These are phyloP conservation scores for Paulownia fortunei DNA, from an alignment of 257 asterid genomes.

Conservation along the genomic window DNA sequence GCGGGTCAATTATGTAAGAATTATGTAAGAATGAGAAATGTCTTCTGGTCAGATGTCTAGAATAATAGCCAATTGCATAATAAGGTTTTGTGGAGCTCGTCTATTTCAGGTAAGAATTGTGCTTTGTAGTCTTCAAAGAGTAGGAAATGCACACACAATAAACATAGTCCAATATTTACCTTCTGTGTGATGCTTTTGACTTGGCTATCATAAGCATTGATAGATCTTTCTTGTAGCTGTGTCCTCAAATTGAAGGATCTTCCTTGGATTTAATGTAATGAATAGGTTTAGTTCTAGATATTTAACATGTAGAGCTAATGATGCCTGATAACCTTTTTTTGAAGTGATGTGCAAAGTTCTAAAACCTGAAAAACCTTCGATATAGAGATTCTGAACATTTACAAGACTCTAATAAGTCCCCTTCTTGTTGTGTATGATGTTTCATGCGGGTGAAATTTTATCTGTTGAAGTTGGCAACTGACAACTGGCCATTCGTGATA, in stretches of 20 bases:
- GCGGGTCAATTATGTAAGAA: too few relatives aligned
- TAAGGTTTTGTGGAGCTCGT: too few relatives aligned
- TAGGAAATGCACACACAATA: too few relatives aligned
- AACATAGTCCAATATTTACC: too few relatives aligned
- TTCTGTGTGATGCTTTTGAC: too few relatives aligned
- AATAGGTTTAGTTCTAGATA: not conserved
- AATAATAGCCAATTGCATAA: not conserved
- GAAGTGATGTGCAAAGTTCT: not conserved
- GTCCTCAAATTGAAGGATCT: not conserved
- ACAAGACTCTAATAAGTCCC: not conserved
- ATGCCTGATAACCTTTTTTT: not conserved
- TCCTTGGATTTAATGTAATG: not conserved
- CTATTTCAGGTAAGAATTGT: too few relatives aligned
- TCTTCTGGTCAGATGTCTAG: too few relatives aligned
- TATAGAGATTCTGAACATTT: slow-evolving; percentile 5
- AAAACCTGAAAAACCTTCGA: not conserved
- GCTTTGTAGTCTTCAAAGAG: too few relatives aligned
- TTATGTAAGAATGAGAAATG: too few relatives aligned
- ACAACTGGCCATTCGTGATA: slow-evolving; percentile 16
- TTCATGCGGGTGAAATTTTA: not conserved
- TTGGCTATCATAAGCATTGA: not conserved
- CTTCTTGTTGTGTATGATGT: slow-evolving; percentile 6
- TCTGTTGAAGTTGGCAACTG: not conserved
- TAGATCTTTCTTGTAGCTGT: not conserved
- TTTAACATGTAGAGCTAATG: slow-evolving; percentile 4